These are phyloP conservation scores for Diversispora eburnea DNA, from an alignment of 192 early-diverging fungal species.

Conservation along the genomic window DNA sequence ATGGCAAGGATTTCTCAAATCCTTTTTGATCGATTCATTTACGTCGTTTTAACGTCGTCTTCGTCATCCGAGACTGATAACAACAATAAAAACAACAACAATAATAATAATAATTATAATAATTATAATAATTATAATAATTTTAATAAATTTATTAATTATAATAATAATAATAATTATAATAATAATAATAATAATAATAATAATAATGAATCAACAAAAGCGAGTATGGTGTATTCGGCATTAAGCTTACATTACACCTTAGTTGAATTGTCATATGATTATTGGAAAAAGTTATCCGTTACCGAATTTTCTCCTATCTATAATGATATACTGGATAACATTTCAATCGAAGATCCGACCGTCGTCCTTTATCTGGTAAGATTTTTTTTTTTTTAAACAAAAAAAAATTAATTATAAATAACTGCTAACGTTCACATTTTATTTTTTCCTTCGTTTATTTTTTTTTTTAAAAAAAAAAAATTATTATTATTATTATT, in stretches of 20 bases:
- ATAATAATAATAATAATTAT: too few relatives aligned
- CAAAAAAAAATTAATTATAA: too few relatives aligned
- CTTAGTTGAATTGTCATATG: conserved; percentile 7
- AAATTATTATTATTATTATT: not conserved
- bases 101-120: too few relatives aligned
- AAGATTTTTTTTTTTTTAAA: not conserved
- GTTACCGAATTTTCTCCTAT: not conserved
- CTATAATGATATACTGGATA: not conserved
- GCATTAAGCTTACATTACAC: conserved; percentile 14
- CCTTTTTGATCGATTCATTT: conserved; percentile 9
- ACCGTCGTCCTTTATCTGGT: conserved; percentile 6
- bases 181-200: not conserved
- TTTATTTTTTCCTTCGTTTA: too few relatives aligned
- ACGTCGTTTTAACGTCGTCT: not conserved
- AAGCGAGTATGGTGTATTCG: not conserved
- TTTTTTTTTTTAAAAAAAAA: too few relatives aligned
- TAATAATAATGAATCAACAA: not conserved
- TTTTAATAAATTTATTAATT: too few relatives aligned
- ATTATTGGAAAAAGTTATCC: conserved; percentile 3
- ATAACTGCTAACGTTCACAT: too few relatives aligned
- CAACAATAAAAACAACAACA: too few relatives aligned
- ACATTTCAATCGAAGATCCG: not conserved
- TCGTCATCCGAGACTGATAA: too few relatives aligned
- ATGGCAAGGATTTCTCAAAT: not conserved
- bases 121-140: too few relatives aligned